A percentile compares a stretch with the other conserved stretches of the same genome.
These are phyloP conservation scores for Huntiella moniliformis DNA, from an alignment of 2,329 filamentous ascomycete species.

Conservation along the genomic window DNA sequence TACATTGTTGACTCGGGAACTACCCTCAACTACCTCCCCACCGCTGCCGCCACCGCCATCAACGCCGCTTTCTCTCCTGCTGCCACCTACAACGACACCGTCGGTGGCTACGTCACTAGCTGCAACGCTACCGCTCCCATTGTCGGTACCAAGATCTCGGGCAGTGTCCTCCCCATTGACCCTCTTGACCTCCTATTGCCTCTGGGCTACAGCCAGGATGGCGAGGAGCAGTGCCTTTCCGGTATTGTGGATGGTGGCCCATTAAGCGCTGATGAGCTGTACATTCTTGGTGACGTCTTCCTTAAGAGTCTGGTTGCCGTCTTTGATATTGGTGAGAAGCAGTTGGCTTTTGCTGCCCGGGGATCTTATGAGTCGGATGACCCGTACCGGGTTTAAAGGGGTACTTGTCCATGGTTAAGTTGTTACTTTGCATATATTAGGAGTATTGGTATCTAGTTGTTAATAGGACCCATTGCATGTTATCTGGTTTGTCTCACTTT, in stretches of 20 bases:
- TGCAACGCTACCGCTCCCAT: constrained; percentile 16
- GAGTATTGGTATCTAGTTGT: too few relatives aligned
- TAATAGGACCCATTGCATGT: too few relatives aligned
- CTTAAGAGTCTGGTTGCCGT: constrained; percentile 31
- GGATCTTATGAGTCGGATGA: constrained; percentile 3
- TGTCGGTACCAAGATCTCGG: constrained; percentile 16
- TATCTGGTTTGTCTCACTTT: too few relatives aligned
- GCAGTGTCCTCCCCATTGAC: constrained; percentile 10
- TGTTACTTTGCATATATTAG: too few relatives aligned
- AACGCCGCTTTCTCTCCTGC: constrained; percentile 14
- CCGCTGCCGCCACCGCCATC: constrained; percentile 16
- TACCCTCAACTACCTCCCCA: constrained; percentile 17
- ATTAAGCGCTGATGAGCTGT: constrained; percentile 20
- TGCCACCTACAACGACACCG: constrained; percentile 15
- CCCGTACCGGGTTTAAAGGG: constrained; percentile 1
- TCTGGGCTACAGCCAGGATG: not conserved
- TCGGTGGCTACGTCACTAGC: constrained; percentile 15
- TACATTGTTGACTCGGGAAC: constrained; percentile 16
- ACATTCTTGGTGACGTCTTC: constrained; percentile 30
- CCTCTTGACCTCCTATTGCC: constrained; percentile 5
- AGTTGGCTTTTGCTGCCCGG: constrained; percentile 24
- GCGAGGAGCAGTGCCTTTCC: not conserved
- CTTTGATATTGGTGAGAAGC: constrained; percentile 25
- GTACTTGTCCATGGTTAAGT: too few relatives aligned
- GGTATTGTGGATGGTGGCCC: constrained; percentile 6